Evolutionary conservation across 371 early-diverging fungal species (phyloP), one percentile per base, ranked within the genome.

Genomic region (Zopfochytrium polystomum): DNA sequence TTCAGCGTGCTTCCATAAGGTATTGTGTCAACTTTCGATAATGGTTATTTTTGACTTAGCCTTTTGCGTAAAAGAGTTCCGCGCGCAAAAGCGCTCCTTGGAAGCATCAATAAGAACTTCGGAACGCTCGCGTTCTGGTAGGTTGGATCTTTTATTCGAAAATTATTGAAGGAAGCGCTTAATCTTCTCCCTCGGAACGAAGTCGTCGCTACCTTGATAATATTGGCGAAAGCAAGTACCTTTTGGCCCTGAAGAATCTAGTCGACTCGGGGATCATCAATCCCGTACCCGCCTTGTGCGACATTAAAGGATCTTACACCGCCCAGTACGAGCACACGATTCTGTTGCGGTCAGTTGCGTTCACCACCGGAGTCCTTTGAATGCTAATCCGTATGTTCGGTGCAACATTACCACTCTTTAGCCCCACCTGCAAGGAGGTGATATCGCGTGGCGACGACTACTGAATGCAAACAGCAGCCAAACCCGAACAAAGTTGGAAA

Each of bases 251-350:
- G 32, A 88, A 89, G 66, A 85, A 87, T 63, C 75, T 99, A 50
- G 90, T 93, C 5, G 93, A 94, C 53, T 74, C 78, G 32, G 95
- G 92, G 23, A 80, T 91, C 44, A 88, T 99, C 18, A 85, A 79
- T 29, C 85, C 88, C 2, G 96, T 98, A 75, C 99, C 99, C 51
- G 99, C 99, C 47, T 79, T 99, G 31, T 79, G 80, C 47, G 99
- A 99, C 73, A 78, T 84, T 49, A 81, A 84, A 72, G 98, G 97
- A 7, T 87, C 87, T 50, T 94, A 86, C 72, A 98, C 99, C 22
- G 96, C 99, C 2, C 99, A 99, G 80, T 97, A 86, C 66, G 99
- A 99, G 52, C 99, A 99, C 74, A 98, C 99, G 2, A 75, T 97
- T 26, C 71, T 95, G 30, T 75, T 97, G 43, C 80, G 90, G 63